Evolutionary conservation across 2,329 filamentous ascomycete genomes (phyloP).

Genomic region (Seiridium cupressi): DNA sequence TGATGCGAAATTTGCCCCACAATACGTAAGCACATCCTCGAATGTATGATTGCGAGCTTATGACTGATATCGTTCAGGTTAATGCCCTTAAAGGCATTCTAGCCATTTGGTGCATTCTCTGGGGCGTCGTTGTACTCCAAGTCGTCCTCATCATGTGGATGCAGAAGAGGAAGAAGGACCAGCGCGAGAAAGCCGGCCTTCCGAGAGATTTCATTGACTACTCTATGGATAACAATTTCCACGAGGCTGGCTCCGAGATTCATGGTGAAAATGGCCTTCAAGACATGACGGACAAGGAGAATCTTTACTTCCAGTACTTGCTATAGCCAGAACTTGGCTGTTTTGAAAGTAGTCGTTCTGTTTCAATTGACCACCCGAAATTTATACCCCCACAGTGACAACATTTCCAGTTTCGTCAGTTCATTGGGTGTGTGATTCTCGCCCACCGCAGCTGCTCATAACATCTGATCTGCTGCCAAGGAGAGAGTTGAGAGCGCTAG

Average conservation of each 20-base stretch:
- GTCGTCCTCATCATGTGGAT: not conserved
- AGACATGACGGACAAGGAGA: slow-evolving; percentile 1
- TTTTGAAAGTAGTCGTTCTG: too few species aligned
- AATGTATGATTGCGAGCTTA: not conserved
- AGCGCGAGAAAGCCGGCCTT: not conserved
- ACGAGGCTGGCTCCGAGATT: not conserved
- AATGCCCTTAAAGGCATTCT: not conserved
- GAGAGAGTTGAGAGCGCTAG: too few species aligned
- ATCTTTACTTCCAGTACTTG: not conserved
- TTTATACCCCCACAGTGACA: too few species aligned
- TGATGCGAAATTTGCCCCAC: not conserved
- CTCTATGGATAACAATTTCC: not conserved
- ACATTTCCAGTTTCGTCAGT: too few species aligned
- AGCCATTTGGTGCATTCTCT: not conserved
- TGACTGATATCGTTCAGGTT: not conserved
- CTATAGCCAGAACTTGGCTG: not conserved
- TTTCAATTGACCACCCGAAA: too few species aligned
- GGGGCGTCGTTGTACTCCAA: not conserved
- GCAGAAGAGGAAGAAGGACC: not conserved
- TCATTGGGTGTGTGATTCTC: too few species aligned
- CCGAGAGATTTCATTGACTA: not conserved
- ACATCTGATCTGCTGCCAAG: too few species aligned
- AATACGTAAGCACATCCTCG: not conserved
- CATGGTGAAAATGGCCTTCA: not conserved
- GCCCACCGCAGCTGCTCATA: too few species aligned